Evolutionary conservation across 1,284 basidiomycete genomes (phyloP), one percentile per base, ranked within the genome.

Genomic region (Boletellus deceptivus): DNA sequence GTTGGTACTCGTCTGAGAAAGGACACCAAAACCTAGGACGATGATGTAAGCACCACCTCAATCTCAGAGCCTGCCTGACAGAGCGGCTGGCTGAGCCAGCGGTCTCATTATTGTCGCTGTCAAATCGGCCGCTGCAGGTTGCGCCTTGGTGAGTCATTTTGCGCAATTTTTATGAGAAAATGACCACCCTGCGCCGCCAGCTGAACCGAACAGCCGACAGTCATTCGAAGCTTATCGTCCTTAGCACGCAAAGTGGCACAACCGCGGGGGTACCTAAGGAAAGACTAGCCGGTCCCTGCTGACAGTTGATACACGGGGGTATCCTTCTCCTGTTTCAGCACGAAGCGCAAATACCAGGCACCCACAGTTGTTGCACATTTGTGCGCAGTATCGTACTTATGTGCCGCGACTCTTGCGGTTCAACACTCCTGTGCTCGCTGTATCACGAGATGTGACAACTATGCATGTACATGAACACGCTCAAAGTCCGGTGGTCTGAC

Each of bases 41-140:
- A 59, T 61, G 51, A 61, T 45, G 46, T 61, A 61, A 61, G 52
- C 63, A 41, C 6, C 17, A 61, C 59, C 49, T 53, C 60, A n/a
- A 39, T 55, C 35, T 47, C 58, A 48, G 60, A 63, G 58, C 49
- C 13, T 7, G 41, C 53, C 45, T 20, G 35, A 6, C 29, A 31
- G 11, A 31, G 29, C 29, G 29, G 29, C 29, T 14, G 11, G 4
- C 10, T 20, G 20, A 8, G 25, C 25, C 29, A 31, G 29, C 29
- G 29, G 29, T 31, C 29, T 4, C 29, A 31, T 20, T 55, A 49
- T 55, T 39, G 20, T 52, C 22, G 18, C 53, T 29, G 46, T 54
- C 55, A 45, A 35, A 43, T 22, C 27, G 18, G 43, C 40, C 39
- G 27, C 43, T 17, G 29, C 29, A 29, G 29, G 25, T 8, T 25